phyloP scores from a whole-genome alignment of 768 basidiomycete genomes.

The Epithele typhae region DNA sequence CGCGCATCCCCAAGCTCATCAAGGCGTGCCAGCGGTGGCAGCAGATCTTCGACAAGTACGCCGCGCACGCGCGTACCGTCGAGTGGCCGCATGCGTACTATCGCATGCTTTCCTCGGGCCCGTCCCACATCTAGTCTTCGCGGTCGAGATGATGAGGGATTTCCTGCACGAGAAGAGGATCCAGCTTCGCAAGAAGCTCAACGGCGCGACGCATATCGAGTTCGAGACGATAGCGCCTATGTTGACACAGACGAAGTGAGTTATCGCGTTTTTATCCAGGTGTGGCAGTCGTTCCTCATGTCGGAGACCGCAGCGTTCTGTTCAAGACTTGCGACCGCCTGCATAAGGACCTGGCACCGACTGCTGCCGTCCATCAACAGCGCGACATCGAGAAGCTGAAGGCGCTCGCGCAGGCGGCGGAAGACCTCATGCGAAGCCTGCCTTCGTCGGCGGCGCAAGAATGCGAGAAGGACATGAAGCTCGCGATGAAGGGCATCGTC shows the following conservation, averaged over 20 bases:
- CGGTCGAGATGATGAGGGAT: constrained; percentile 31
- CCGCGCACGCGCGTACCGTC: constrained; percentile 9
- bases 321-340: too few species aligned
- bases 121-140: constrained; percentile 39
- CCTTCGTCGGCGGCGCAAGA: constrained; percentile 19
- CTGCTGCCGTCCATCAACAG: constrained; percentile 24
- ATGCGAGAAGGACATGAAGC: constrained; percentile 20
- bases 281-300: too few species aligned
- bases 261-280: too few species aligned
- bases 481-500: constrained; percentile 33
- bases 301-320: too few species aligned
- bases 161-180: constrained; percentile 26
- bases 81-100: constrained; percentile 30
- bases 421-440: constrained; percentile 15
- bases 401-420: constrained; percentile 22
- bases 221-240: constrained; percentile 7
- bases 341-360: constrained; percentile 29
- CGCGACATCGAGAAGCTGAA: constrained; percentile 26
- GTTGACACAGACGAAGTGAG: constrained; percentile 31
- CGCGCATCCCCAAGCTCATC: neutral
- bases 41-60: constrained; percentile 2
- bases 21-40: constrained; percentile 1
- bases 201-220: constrained; percentile 22
- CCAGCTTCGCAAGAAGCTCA: constrained; percentile 27
- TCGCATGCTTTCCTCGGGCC: constrained; percentile 32